Percentiles rank a stretch among this genome's conserved stretches.
Evolutionary conservation across 2,329 filamentous ascomycete genomes (phyloP).

Genomic region (Helicocarpus griseus): DNA sequence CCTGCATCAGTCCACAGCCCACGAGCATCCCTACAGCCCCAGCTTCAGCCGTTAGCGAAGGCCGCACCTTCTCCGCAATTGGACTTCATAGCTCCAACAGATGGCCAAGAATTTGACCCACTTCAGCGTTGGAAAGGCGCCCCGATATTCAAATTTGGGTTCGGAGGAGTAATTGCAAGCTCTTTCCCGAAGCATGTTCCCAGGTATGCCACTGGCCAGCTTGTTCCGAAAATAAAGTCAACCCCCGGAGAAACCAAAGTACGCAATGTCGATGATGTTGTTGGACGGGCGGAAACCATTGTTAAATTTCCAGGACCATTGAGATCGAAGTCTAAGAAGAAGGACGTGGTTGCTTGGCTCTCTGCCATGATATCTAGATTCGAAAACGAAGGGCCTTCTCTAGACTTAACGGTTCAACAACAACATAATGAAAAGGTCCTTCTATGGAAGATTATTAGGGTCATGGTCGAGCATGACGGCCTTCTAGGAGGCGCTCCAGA

Average conservation of each 20-base stretch:
- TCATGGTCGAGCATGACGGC: constrained; percentile 82
- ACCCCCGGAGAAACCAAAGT: constrained; percentile 73
- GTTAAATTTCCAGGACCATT: constrained; percentile 83
- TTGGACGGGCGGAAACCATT: constrained; percentile 61
- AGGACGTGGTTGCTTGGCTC: constrained; percentile 78
- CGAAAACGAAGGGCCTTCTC: constrained; percentile 45
- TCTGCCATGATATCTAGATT: constrained; percentile 63
- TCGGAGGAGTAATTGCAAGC: constrained; percentile 71
- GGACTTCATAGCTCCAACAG: constrained; percentile 47
- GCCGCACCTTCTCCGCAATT: constrained; percentile 40
- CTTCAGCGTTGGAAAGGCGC: constrained; percentile 84
- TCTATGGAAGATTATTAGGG: constrained; percentile 74
- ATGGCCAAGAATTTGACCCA: constrained; percentile 56
- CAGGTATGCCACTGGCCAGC: constrained; percentile 67
- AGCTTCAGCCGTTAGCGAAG: constrained; percentile 29
- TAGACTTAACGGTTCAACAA: constrained; percentile 44
- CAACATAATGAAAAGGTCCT: constrained; percentile 64
- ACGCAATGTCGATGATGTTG: constrained; percentile 62
- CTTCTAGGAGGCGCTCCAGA: constrained; percentile 60
- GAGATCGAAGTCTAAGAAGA: constrained; percentile 87
- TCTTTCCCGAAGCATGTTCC: constrained; percentile 85
- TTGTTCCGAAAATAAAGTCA: constrained; percentile 67
- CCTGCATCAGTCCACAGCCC: constrained; percentile 47
- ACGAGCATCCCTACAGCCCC: constrained; percentile 13
- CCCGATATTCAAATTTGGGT: constrained; percentile 79